Evolutionary conservation across 2,329 filamentous ascomycete genomes (phyloP), one percentile per base, ranked within the genome.

Genomic region (Aspergillus novofumigatus): DNA sequence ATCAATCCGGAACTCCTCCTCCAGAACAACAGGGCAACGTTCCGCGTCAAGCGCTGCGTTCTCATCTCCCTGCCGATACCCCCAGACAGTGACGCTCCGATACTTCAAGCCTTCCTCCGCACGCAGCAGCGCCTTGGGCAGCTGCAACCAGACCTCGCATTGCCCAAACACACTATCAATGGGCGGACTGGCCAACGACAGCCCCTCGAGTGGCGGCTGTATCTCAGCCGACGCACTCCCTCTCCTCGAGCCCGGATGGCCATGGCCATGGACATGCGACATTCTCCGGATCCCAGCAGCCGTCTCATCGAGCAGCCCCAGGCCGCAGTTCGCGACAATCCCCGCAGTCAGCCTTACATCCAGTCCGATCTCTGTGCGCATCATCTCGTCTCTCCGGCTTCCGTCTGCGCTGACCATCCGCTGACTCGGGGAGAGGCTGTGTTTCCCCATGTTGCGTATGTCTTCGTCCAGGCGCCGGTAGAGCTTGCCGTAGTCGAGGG

Each of bases 401-500:
- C 70, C 66, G 1, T 72, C 64, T 17, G 71, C 45, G 53, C 63
- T 69, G 44, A 70, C 50, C 55, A 70, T 65, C 42, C 53, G 56
- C n/a, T 68, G 60, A 35, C 63, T 59, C 11, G 64, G 62, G 20
- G 61, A 58, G 8, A 64, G 64, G 6, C 59, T 49, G 5, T 63
- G 59, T 28, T 66, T 63, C 21, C 64, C 67, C 58, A 71, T 65
- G 52, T 69, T 61, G 51, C 63, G 67, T 35, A 75, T 62, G 41
- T 70, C 69, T n/a, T 63, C 58, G 42, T 73, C 69, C 42, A 80
- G 63, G 8, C 69, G 72, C 38, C 77, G 75, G 63, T 75, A 80
- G 20, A 80, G 68, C 58, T 77, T 78, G 38, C 78, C 77, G 64
- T 81, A 81, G 61, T 78, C 76, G 23, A 80, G 66, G 1, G 77